A percentile compares a stretch with the other conserved stretches of the same genome.
Evolutionary conservation across 345 rosid genomes (phyloP).

Genomic region (Camelina sativa): DNA sequence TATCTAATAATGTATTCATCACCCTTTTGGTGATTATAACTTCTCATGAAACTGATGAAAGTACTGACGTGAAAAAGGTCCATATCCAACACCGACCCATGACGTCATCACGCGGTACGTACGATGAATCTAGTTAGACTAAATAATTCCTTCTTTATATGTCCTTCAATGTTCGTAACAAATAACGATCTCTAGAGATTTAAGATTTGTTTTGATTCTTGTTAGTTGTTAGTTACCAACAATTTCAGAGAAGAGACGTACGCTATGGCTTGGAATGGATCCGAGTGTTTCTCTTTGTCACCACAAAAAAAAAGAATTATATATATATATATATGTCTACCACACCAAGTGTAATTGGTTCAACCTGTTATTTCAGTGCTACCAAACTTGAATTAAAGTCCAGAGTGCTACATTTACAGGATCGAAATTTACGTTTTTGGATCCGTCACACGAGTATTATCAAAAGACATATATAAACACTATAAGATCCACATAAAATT

Average conservation of each 20-base stretch:
- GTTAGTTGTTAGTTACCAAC: neutral
- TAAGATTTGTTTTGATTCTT: conserved; percentile 12
- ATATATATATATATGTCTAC: too few species aligned
- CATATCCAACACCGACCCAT: conserved; percentile 16
- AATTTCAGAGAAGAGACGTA: conserved; percentile 18
- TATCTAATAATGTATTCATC: neutral
- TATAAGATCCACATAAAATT: neutral
- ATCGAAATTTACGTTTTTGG: too few species aligned
- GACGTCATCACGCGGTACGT: conserved; percentile 23
- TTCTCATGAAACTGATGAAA: neutral
- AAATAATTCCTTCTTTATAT: neutral
- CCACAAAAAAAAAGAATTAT: neutral
- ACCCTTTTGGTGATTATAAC: neutral
- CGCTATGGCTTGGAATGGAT: conserved; percentile 29
- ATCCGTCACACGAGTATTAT: too few species aligned
- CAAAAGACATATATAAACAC: too few species aligned
- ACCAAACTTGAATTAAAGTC: neutral
- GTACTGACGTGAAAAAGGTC: neutral
- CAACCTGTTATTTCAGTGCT: neutral
- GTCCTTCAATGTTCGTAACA: conserved; percentile 7
- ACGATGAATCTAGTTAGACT: conserved; percentile 32
- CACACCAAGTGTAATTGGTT: neutral
- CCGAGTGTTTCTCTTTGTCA: conserved; percentile 27
- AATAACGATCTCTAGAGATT: neutral
- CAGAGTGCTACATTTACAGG: neutral